Conservation (phyloP, 495 filamentous ascomycete species). For the Xylaria venustula region DNA sequence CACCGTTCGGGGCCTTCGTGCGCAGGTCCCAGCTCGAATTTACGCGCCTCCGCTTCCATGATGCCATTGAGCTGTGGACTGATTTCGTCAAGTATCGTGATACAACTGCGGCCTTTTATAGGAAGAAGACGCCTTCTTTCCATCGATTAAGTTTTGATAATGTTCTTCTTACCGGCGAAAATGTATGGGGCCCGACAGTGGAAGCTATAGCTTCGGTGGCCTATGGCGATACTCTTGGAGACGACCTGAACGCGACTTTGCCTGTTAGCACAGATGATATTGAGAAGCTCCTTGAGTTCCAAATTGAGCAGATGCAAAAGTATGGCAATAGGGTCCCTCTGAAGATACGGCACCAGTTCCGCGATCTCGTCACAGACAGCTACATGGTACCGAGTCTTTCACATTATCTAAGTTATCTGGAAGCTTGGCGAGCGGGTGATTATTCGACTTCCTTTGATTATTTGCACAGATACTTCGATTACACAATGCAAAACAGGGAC, state of each 20-base stretch:
- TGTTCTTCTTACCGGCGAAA: slow-evolving; percentile 53
- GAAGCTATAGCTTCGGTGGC: slow-evolving; percentile 57
- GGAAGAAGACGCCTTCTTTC: slow-evolving; percentile 60
- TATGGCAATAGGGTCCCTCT: slow-evolving; percentile 68
- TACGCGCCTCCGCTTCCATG: slow-evolving; percentile 72
- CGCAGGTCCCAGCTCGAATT: slow-evolving; percentile 77
- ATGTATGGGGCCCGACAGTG: slow-evolving; percentile 43
- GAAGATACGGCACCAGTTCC: slow-evolving; percentile 63
- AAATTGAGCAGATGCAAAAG: slow-evolving; percentile 79
- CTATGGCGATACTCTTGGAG: slow-evolving; percentile 59
- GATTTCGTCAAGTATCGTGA: slow-evolving; percentile 75
- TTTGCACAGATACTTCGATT: slow-evolving; percentile 95
- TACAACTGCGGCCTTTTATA: slow-evolving; percentile 70
- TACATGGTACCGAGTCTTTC: slow-evolving; percentile 67
- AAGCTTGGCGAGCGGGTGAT: slow-evolving; percentile 89
- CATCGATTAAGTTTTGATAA: slow-evolving; percentile 67
- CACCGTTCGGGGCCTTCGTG: slow-evolving; percentile 84
- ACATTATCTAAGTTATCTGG: slow-evolving; percentile 83
- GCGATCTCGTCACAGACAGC: slow-evolving; percentile 62
- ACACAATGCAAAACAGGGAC: slow-evolving; percentile 86
- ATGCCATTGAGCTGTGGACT: slow-evolving; percentile 74
- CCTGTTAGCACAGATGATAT: slow-evolving; percentile 77
- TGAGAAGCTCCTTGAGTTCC: slow-evolving; percentile 80
- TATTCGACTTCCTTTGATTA: slow-evolving; percentile 86
- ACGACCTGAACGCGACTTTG: slow-evolving; percentile 37